Conservation (phyloP, 2,329 filamentous ascomycete genomes). For the Botrytis porri region DNA sequence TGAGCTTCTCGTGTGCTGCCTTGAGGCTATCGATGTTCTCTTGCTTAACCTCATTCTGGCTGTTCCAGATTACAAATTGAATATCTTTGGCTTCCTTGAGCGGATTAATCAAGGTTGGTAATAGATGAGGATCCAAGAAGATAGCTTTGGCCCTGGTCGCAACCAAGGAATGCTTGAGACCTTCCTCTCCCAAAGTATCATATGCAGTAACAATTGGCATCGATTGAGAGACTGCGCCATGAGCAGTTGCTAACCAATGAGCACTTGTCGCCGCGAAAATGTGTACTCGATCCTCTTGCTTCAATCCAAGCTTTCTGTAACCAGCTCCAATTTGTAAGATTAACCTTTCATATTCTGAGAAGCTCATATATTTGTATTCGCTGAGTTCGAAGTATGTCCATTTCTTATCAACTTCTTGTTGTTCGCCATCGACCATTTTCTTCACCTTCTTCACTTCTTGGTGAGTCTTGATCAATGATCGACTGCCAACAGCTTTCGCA, state of each 20-base stretch:
- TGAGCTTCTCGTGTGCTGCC: constrained; percentile 52
- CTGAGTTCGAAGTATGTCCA: constrained; percentile 85
- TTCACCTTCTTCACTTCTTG: constrained; percentile 83
- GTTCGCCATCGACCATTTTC: constrained; percentile 76
- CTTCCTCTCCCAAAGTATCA: constrained; percentile 81
- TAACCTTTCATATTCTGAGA: constrained; percentile 70
- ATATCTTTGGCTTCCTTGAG: constrained; percentile 55
- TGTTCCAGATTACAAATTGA: constrained; percentile 53
- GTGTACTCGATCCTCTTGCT: constrained; percentile 65
- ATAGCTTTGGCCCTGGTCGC: constrained; percentile 79
- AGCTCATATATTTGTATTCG: constrained; percentile 71
- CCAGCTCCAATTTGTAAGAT: constrained; percentile 65
- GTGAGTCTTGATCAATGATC: constrained; percentile 70
- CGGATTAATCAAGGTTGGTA: constrained; percentile 55
- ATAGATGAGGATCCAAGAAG: constrained; percentile 79
- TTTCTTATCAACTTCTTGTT: constrained; percentile 76
- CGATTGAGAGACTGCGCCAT: constrained; percentile 69
- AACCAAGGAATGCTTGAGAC: constrained; percentile 78
- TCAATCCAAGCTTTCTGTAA: constrained; percentile 67
- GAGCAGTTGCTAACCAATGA: constrained; percentile 50
- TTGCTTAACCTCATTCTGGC: constrained; percentile 47
- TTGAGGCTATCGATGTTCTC: constrained; percentile 51
- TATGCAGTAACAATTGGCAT: constrained; percentile 92
- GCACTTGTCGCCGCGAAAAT: constrained; percentile 69
- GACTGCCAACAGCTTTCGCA: constrained; percentile 62